These are phyloP conservation scores for Adansonia grandidieri DNA, from an alignment of 441 rosid genomes.

Conservation along the genomic window DNA sequence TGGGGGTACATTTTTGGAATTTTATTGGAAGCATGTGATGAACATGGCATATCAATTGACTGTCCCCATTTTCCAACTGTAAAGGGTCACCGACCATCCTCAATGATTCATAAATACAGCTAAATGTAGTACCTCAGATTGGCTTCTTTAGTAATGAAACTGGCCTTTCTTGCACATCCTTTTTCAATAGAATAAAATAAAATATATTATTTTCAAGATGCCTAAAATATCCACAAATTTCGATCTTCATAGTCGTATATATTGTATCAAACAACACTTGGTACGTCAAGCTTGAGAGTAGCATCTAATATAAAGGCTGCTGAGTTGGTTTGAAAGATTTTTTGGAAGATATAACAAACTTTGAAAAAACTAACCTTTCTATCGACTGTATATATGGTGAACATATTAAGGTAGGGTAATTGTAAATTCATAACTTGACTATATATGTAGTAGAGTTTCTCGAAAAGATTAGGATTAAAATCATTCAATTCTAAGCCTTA, in stretches of 20 bases:
- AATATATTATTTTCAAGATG: no score
- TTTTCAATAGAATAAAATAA: neutral
- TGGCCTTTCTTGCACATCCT: neutral
- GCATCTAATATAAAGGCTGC: no score
- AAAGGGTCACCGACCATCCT: neutral
- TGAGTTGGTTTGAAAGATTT: no score
- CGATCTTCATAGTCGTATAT: neutral
- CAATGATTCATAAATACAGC: neutral
- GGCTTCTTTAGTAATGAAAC: neutral
- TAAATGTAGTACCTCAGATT: neutral
- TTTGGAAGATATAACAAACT: no score
- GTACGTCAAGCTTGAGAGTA: no score
- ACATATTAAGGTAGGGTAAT: no score
- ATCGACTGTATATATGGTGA: neutral
- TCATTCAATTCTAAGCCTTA: no score
- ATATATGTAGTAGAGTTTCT: no score
- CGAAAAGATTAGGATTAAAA: no score
- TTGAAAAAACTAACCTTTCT: no score
- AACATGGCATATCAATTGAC: neutral
- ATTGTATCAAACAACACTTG: neutral
- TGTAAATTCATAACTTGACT: no score
- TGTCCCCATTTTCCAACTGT: neutral
- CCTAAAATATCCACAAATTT: neutral
- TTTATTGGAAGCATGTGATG: neutral
- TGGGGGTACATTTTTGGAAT: neutral